Evolutionary conservation across 495 filamentous ascomycete genomes (phyloP).

Genomic region (Hyphodiscus hymeniophilus): DNA sequence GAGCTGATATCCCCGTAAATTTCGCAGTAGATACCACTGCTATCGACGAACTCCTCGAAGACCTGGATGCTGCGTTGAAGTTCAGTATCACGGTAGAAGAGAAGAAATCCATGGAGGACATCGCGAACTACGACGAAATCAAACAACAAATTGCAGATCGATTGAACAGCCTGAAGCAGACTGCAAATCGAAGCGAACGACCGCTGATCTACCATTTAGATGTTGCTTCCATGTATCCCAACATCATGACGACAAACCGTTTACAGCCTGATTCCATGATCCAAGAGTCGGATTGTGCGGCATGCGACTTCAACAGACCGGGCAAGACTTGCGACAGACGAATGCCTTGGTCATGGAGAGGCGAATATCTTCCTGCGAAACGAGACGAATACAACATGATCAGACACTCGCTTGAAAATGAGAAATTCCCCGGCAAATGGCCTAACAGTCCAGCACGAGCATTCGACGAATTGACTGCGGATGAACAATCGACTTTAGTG

Average conservation of each 20-base stretch:
- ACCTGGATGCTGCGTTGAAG: constrained; percentile 83
- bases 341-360: constrained; percentile 96
- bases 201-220: constrained; percentile 97
- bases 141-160: constrained; percentile 72
- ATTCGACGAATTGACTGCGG: constrained; percentile 71
- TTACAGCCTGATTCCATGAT: constrained; percentile 98
- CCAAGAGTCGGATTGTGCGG: constrained; percentile 87
- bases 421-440: constrained; percentile 71
- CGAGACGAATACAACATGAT: constrained; percentile 99
- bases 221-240: constrained; percentile 99
- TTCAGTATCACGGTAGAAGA: constrained; percentile 94
- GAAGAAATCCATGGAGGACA: constrained; percentile 85
- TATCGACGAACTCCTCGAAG: constrained; percentile 77
- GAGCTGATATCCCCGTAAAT: constrained; percentile 87
- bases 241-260: constrained; percentile 99
- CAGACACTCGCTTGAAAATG: constrained; percentile 82
- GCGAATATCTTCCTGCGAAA: constrained; percentile 93
- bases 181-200: constrained; percentile 71
- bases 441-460: constrained; percentile 61
- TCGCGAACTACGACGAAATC: constrained; percentile 89
- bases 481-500: constrained; percentile 74
- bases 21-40: constrained; percentile 83
- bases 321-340: constrained; percentile 95
- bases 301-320: constrained; percentile 96
- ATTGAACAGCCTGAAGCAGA: constrained; percentile 65